A percentile compares a stretch with the other conserved stretches of the same genome.
These are phyloP conservation scores for Cercophora scortea DNA, from an alignment of 495 filamentous ascomycete genomes.

Conservation along the genomic window DNA sequence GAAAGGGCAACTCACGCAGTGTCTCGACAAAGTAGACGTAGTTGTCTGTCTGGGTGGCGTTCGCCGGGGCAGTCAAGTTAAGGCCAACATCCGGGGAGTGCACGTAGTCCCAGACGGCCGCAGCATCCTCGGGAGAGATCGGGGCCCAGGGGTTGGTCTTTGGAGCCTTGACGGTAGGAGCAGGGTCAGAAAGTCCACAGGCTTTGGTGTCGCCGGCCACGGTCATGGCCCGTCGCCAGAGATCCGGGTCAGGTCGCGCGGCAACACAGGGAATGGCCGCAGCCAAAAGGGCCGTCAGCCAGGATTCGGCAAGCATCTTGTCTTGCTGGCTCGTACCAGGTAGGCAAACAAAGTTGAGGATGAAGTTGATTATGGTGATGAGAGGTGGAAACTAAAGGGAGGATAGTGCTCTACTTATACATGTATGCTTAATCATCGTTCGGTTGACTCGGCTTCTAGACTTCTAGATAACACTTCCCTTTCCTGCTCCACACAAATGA, in stretches of 20 bases:
- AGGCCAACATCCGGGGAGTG: constrained; percentile 19
- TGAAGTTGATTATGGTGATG: too few species aligned
- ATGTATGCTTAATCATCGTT: too few species aligned
- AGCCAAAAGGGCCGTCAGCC: constrained; percentile 6
- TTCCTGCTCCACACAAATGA: too few species aligned
- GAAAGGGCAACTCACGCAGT: constrained; percentile 15
- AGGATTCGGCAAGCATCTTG: constrained; percentile 5
- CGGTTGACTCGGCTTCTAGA: too few species aligned
- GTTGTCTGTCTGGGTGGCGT: constrained; percentile 22
- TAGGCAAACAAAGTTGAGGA: too few species aligned
- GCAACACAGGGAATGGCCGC: neutral
- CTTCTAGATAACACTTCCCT: too few species aligned
- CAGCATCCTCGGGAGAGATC: constrained; percentile 19
- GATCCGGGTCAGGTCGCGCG: constrained; percentile 9
- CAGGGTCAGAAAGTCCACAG: constrained; percentile 10
- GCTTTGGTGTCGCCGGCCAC: neutral
- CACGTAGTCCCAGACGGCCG: constrained; percentile 22
- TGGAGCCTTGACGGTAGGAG: constrained; percentile 14
- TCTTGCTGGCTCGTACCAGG: neutral
- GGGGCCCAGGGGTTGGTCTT: constrained; percentile 24
- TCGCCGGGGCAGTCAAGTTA: constrained; percentile 21
- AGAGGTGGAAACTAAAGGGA: too few species aligned
- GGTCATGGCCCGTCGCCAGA: constrained; percentile 6
- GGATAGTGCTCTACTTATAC: too few species aligned
- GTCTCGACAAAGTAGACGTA: constrained; percentile 40